Conservation (phyloP, 2,329 filamentous ascomycete species). For the Arthroderma sp. region DNA sequence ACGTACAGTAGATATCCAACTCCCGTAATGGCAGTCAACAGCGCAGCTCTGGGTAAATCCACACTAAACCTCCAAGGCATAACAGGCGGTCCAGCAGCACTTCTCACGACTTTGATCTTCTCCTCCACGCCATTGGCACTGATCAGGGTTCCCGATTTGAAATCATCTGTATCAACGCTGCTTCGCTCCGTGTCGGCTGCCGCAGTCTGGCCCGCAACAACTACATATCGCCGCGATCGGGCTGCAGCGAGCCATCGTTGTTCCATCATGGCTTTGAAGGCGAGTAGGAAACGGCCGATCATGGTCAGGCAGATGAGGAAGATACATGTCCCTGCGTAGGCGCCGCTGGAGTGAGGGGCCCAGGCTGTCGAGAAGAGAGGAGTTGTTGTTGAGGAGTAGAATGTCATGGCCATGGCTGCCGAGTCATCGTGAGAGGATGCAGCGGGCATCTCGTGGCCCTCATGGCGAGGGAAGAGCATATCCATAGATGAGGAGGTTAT, state of each 20-base stretch:
- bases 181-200: conserved; percentile 21
- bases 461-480: neutral
- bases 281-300: conserved; percentile 57
- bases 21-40: conserved; percentile 61
- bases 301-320: conserved; percentile 70
- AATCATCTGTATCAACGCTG: conserved; percentile 41
- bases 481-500: no score
- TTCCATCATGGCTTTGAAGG: conserved; percentile 49
- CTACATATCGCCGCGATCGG: conserved; percentile 61
- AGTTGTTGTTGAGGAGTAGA: conserved; percentile 42
- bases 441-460: conserved; percentile 1
- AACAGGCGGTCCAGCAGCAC: conserved; percentile 34
- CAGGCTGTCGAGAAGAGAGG: conserved; percentile 56
- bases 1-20: conserved; percentile 78
- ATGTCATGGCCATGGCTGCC: conserved; percentile 25
- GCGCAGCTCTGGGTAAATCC: conserved; percentile 57
- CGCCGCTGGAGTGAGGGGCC: conserved; percentile 56
- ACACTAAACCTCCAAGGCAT: conserved; percentile 71
- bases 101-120: conserved; percentile 59
- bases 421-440: conserved; percentile 9
- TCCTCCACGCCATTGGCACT: conserved; percentile 71
- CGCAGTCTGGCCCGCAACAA: conserved; percentile 51
- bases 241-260: conserved; percentile 57
- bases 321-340: conserved; percentile 81
- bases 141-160: conserved; percentile 51